Evolutionary conservation across 108 stramenopile species (phyloP), one percentile per base, ranked within the genome.

Genomic region (Nitzschia sp.): DNA sequence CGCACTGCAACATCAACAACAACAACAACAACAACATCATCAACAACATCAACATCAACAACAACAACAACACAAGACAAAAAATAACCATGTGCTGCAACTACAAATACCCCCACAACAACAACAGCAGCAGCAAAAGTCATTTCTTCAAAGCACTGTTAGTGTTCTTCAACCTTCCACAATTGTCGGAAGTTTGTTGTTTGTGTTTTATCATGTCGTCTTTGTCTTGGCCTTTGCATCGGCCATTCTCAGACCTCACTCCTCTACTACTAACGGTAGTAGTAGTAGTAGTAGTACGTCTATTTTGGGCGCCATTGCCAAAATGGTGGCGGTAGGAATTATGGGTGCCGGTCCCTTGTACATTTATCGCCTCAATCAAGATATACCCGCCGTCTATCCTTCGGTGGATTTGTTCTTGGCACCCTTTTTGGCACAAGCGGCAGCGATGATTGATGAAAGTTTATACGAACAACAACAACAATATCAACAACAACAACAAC

Each of bases 341-440:
- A 21, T 82, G 0, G 38, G 44, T 1, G 55, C 73, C 0, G 69
- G 58, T 0, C 74, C 80, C 0, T 34, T 75, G 1, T 71, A 63
- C 47, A 69, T 82, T 25, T 29, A 48, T 30, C 35, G 35, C 1
- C 45, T 82, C 44, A 57, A 59, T 28, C 17, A 17, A 6, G 72
- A 63, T 46, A 76, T 80, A 44, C 79, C 79, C 1, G 73, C 81
- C 38, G 9, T 82, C 21, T 82, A 78, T 68, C 84, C 89, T 1
- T 70, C 74, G 0, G 41, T 75, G 19, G 89, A 90, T 58, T 68
- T 86, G 66, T 90, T 90, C 35, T 50, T 85, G 58, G 89, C 89
- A 19, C 89, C 89, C 1, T 90, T 90, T 69, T 55, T 85, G 63
- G 89, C 89, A 11, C 45, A 78, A 45, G 80, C 84, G 33, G 85